These are phyloP conservation scores for Xylaria acuta DNA, from an alignment of 495 filamentous ascomycete species.

Conservation along the genomic window DNA sequence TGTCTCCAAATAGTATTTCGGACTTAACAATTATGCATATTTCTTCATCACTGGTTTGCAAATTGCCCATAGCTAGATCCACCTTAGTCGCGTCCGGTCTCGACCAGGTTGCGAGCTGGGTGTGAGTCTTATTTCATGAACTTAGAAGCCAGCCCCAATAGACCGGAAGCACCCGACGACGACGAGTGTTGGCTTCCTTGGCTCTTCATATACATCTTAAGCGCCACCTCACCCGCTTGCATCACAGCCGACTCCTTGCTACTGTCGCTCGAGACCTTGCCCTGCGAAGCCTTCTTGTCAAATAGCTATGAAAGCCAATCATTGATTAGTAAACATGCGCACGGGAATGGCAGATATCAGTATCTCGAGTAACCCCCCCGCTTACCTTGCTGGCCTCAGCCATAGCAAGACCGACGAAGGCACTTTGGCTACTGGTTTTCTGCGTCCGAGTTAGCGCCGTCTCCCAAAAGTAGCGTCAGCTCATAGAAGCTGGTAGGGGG, in stretches of 20 bases:
- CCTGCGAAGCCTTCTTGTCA: conserved; percentile 53
- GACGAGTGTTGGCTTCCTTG: conserved; percentile 38
- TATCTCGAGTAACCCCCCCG: background rate
- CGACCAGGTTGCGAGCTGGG: background rate
- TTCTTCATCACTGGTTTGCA: background rate
- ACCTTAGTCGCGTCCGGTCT: background rate
- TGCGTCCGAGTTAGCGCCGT: conserved; percentile 34
- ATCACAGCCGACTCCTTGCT: conserved; percentile 59
- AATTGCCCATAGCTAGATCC: background rate
- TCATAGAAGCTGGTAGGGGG: background rate
- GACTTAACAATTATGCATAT: background rate
- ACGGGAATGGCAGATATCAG: background rate
- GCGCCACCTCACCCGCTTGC: conserved; percentile 60
- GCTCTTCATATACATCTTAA: conserved; percentile 63
- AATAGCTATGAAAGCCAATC: conserved; percentile 45
- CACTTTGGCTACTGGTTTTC: conserved; percentile 46
- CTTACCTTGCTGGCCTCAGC: conserved; percentile 56
- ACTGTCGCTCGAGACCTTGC: conserved; percentile 50
- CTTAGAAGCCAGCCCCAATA: conserved; percentile 51
- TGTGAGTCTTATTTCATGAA: conserved; percentile 37
- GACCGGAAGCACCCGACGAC: conserved; percentile 30
- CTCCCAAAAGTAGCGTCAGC: background rate
- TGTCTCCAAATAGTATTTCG: background rate
- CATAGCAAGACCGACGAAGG: conserved; percentile 62
- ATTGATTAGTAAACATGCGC: conserved; percentile 3